Base-by-base conservation (phyloP, 176 grass and related monocot species). In the Chloris gayana region DNA sequence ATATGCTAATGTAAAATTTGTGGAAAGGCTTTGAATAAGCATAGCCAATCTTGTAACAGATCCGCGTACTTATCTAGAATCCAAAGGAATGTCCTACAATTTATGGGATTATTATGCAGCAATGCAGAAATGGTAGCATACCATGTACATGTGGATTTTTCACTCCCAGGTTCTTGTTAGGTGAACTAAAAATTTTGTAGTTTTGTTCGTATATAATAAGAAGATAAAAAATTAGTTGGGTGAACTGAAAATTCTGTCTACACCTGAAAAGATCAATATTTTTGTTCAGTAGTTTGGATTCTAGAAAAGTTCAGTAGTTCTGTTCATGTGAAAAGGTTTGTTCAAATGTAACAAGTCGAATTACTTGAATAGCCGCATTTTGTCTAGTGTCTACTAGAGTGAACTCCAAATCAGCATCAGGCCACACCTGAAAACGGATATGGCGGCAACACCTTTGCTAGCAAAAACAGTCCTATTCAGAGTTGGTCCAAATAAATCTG, bases 1-100 rank as follows among this genome's bases (percentile, higher is more conserved):
- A 25, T 76, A 42, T 83, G 41, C 72, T 87, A 67, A 83, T 90
- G 85, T 89, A 81, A 85, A 89, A 85, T 78, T 60, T 86, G 74
- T 84, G 60, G 53, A 78, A 75, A 70, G 64, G 76, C 62, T 77
- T 29, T 46, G 14, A 77, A 83, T 84, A 82, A 89, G 58, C 59
- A 27, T 67, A 82, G 66, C 60, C 77, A 75, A 72, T 70, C 30
- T 72, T 73, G 64, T 50, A 62, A 33, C 14, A 47, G 58, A 72
- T 56, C 31, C 85, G 22, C 76, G 30, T 65, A 76, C 56, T 31
- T 62, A 77, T 79, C 66, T 73, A 35, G 32, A 61, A 46, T 57
- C 15, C 18, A 22, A 75, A 75, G 31, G 21, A 64, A 44, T 78
- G 56, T 45, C 25, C 70, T 25, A 59, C 74, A 45, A 41, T 27